These are phyloP conservation scores for Fusarium citri DNA, from an alignment of 2,329 filamentous ascomycete genomes.

Conservation along the genomic window DNA sequence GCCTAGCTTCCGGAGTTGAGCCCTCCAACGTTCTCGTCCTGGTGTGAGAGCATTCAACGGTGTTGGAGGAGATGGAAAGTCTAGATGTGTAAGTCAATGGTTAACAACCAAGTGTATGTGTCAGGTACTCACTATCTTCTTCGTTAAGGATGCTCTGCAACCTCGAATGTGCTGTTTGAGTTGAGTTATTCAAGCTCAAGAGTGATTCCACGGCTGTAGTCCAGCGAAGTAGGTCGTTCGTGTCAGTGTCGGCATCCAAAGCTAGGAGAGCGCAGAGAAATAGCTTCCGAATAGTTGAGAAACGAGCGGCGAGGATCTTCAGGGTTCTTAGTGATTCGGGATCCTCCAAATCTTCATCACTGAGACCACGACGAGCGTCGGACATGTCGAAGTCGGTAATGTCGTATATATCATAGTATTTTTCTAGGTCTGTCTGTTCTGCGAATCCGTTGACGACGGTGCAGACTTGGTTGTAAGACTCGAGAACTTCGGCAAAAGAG, in stretches of 20 bases:
- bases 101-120: background rate
- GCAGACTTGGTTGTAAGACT: constrained; percentile 77
- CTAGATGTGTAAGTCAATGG: constrained; percentile 49
- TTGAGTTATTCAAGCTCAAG: constrained; percentile 70
- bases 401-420: constrained; percentile 92
- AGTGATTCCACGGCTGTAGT: constrained; percentile 81
- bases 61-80: constrained; percentile 65
- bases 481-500: constrained; percentile 76
- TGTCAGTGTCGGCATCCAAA: constrained; percentile 83
- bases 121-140: constrained; percentile 74
- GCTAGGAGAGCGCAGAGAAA: constrained; percentile 91
- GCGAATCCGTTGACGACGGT: constrained; percentile 77
- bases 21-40: constrained; percentile 83
- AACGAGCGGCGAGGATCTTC: constrained; percentile 82
- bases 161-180: constrained; percentile 71
- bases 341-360: constrained; percentile 79
- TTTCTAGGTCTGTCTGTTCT: constrained; percentile 84
- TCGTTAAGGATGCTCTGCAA: constrained; percentile 79
- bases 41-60: constrained; percentile 74
- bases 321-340: constrained; percentile 81
- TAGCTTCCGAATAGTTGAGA: constrained; percentile 84
- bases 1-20: constrained; percentile 88
- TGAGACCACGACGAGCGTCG: constrained; percentile 74
- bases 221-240: constrained; percentile 82
- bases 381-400: constrained; percentile 78